These are phyloP conservation scores for Cucumis hystrix DNA, from an alignment of 306 rosid species.

Conservation along the genomic window DNA sequence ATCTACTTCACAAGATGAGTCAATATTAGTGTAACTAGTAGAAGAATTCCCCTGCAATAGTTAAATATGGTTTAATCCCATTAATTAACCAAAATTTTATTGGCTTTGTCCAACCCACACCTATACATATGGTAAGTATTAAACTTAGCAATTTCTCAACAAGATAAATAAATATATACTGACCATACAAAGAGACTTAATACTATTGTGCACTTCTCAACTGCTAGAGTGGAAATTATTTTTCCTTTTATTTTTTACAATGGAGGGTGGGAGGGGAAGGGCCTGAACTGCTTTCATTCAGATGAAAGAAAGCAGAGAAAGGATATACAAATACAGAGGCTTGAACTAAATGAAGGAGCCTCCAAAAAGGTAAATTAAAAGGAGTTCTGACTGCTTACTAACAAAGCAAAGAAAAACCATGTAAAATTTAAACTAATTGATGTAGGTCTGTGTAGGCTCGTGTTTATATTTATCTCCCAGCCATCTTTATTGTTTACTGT, in stretches of 20 bases:
- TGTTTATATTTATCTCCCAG: not conserved
- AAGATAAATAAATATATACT: not conserved
- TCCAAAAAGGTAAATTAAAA: not conserved
- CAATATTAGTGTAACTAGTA: slow-evolving; percentile 7
- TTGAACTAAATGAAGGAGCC: not conserved
- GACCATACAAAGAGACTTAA: not conserved
- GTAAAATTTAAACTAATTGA: not conserved
- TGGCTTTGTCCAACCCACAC: slow-evolving; percentile 3
- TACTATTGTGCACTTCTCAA: not conserved
- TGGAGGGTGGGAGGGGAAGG: not conserved
- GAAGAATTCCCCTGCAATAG: slow-evolving; percentile 10
- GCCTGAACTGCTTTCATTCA: not conserved
- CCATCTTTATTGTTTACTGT: not conserved
- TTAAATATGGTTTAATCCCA: not conserved
- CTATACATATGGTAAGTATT: not conserved
- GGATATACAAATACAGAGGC: not conserved
- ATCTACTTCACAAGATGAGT: slow-evolving; percentile 14
- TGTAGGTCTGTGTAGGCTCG: not conserved
- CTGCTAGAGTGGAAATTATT: not conserved
- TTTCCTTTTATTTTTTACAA: not conserved
- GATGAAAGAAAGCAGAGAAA: not conserved
- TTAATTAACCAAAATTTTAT: not conserved
- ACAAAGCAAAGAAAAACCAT: not conserved
- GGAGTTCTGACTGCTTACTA: not conserved
- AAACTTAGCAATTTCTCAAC: not conserved